A percentile compares a stretch with the other conserved stretches of the same genome.
Evolutionary conservation across 495 filamentous ascomycete genomes (phyloP).

Genomic region (Penicillium antarcticum): DNA sequence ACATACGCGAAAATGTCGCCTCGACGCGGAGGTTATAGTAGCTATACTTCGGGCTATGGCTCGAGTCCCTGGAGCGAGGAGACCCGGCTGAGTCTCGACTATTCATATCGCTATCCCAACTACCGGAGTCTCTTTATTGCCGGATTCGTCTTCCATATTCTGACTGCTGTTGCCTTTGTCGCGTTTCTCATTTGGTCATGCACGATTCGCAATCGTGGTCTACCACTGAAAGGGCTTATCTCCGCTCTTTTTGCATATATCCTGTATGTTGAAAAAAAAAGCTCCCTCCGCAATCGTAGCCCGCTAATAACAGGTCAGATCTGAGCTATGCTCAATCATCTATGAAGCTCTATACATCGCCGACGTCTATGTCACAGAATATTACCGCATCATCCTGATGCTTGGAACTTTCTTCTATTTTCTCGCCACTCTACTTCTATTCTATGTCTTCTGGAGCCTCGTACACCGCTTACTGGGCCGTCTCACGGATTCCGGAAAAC

Average conservation of each 20-base stretch:
- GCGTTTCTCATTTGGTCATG: conserved; percentile 21
- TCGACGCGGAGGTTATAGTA: conserved; percentile 12
- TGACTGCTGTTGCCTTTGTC: conserved; percentile 15
- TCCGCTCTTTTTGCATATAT: conserved; percentile 8
- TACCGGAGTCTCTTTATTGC: conserved; percentile 4
- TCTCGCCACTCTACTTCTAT: conserved; percentile 6
- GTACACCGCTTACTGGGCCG: conserved; percentile 17
- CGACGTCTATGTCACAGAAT: conserved; percentile 12
- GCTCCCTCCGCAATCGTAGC: background rate
- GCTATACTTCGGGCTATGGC: background rate
- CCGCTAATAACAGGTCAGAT: background rate
- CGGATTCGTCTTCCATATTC: conserved; percentile 16
- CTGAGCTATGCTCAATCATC: conserved; percentile 1
- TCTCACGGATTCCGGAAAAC: conserved; percentile 15
- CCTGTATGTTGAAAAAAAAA: conserved; percentile 2
- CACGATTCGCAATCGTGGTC: conserved; percentile 10
- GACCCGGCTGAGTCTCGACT: background rate
- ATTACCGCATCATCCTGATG: conserved; percentile 21
- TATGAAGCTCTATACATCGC: conserved; percentile 15
- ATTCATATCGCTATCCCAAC: background rate
- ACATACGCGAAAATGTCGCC: conserved; percentile 7
- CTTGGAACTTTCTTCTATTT: conserved; percentile 19
- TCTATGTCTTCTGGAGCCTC: conserved; percentile 22
- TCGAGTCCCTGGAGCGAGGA: conserved; percentile 10
- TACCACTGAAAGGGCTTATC: conserved; percentile 9